Base-by-base conservation (phyloP, 768 basidiomycete genomes). In the Pleurotus platypus region DNA sequence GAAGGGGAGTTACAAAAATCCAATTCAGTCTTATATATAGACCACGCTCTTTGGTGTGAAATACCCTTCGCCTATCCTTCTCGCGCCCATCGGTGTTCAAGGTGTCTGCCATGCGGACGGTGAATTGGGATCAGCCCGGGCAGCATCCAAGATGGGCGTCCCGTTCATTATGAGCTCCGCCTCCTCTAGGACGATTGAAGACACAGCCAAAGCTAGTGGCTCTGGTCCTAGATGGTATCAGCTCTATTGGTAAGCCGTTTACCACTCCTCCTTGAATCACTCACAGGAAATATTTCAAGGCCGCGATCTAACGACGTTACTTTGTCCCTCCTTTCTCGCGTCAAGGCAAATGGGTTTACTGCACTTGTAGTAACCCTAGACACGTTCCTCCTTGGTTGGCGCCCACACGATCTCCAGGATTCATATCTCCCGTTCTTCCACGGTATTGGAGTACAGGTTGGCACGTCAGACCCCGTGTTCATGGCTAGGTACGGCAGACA, bases 341-440 rank as follows among this genome's bases (percentile, higher is more conserved):
- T 83, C 9, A 89, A 89, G 67, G 75, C 72, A 1, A 82, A 70
- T 55, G 86, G 86, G 13, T 93, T 83, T 71, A 81, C 73, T 3
- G 82, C 84, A 12, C 83, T 92, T 37, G 82, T 92, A n/a, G 77
- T 93, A 60, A 92, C 91, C 0, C 75, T 92, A 11, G 90, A 93
- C 68, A 87, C 89, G 1, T 84, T 85, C 78, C 54, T 72, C 0
- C 68, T 91, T 30, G 90, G 88, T 20, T 92, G 87, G 87, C 83
- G 89, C 2, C 88, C 88, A 3, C 84, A 87, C 67, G 90, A 92
- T 64, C 72, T 92, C 55, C 77, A 82, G 49, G 77, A 69, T 2
- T 74, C 81, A 0, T 92, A 82, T 66, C 75, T 89, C 12, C 89
- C 90, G 5, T 88, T 90, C 64, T 61, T 63, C 0, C 83, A 86